Percentiles rank a stretch among this genome's conserved stretches.
Evolutionary conservation across 495 filamentous ascomycete genomes (phyloP).

Genomic region (Penicillium silybi): DNA sequence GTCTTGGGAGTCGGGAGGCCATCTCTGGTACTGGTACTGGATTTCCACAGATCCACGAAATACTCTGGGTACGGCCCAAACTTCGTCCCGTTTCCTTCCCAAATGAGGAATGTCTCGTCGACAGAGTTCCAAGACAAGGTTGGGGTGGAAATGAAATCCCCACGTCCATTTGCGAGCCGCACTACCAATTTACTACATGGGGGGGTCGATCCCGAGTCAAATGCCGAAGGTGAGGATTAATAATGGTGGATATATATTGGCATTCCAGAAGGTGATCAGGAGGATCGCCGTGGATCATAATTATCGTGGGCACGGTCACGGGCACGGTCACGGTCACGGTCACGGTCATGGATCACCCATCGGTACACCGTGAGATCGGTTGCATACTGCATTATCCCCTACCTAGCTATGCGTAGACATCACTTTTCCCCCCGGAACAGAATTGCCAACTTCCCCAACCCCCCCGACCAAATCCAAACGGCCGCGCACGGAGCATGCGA

Average conservation of each 20-base stretch:
- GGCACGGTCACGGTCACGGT: no score
- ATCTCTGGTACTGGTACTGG: neutral
- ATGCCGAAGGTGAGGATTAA: conserved; percentile 13
- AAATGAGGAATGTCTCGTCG: conserved; percentile 19
- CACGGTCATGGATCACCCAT: no score
- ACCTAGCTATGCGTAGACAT: no score
- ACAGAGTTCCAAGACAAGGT: conserved; percentile 10
- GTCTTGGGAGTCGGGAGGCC: neutral
- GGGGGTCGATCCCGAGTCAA: conserved; percentile 19
- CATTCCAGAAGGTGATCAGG: conserved; percentile 13
- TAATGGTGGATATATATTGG: neutral
- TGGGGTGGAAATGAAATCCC: conserved; percentile 9
- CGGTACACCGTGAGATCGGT: no score
- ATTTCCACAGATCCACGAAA: no score
- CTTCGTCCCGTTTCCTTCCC: conserved; percentile 2
- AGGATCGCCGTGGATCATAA: conserved; percentile 25
- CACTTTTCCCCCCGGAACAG: no score
- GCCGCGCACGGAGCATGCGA: conserved; percentile 20
- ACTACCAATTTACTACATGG: conserved; percentile 15
- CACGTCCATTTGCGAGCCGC: conserved; percentile 12
- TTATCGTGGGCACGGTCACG: no score
- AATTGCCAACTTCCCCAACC: neutral
- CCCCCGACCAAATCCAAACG: neutral
- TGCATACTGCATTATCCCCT: no score
- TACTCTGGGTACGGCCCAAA: conserved; percentile 5